Conservation (phyloP, 202 grass and related monocot species). For the Elaeis oleifera region DNA sequence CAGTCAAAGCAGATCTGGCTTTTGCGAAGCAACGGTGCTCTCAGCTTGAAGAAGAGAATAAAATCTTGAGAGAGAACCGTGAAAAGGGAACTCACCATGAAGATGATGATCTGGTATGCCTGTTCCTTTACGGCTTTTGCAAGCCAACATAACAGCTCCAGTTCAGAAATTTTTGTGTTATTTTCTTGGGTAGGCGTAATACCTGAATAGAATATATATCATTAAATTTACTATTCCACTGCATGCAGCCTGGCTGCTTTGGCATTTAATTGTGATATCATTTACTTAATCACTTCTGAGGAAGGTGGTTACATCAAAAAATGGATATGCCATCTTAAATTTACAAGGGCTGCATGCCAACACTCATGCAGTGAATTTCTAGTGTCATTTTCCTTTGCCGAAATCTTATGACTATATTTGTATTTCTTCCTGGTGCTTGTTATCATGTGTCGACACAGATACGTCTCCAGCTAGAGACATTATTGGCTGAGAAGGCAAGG, state of each 20-base stretch:
- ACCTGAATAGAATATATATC: too few species aligned
- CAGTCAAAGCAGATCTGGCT: conserved; percentile 55
- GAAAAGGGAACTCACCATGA: conserved; percentile 43
- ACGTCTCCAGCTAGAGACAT: conserved; percentile 52
- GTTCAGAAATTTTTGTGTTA: too few species aligned
- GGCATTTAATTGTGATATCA: too few species aligned
- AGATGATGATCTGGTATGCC: conserved; percentile 49
- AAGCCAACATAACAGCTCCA: too few species aligned
- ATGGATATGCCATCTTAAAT: too few species aligned
- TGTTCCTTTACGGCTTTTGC: not conserved
- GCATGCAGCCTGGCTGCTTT: too few species aligned
- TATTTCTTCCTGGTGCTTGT: not conserved
- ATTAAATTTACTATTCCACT: too few species aligned
- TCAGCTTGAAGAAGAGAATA: conserved; percentile 71
- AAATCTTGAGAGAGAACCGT: conserved; percentile 43
- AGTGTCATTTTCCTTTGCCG: not conserved
- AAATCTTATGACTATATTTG: conserved; percentile 8
- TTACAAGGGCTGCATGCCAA: not conserved
- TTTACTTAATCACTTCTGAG: too few species aligned
- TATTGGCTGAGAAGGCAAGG: conserved; percentile 49
- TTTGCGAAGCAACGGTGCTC: conserved; percentile 47
- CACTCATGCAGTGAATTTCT: not conserved
- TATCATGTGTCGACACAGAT: conserved; percentile 34
- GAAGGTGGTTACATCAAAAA: too few species aligned
- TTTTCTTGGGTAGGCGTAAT: too few species aligned